Base-by-base conservation (phyloP, 306 rosid genomes). In the Glycyrrhiza uralensis region DNA sequence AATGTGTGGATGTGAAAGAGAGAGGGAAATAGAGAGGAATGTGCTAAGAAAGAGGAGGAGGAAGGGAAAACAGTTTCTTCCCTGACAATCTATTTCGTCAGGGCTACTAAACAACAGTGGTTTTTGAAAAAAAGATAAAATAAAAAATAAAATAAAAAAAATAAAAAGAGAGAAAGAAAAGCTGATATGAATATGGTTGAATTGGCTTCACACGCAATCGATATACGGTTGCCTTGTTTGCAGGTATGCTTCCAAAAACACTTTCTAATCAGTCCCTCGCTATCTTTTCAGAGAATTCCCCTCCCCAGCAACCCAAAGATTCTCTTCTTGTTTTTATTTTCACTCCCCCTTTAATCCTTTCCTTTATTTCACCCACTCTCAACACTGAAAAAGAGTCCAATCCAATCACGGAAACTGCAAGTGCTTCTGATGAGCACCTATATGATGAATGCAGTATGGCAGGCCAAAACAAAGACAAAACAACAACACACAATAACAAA, bases 201-300 rank as follows among this genome's bases (percentile, higher is more conserved):
- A 57, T 22, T 68, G 66, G 33, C 9, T 13, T 47, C 54, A 78
- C 92, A 89, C 92, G 96, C 96, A 85, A 85, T 70, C 78, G 88
- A 79, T 85, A 73, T 82, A 72, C 55, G 17, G 66, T 74, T 39
- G 7, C 44, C 51, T 17, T 55, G 66, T 45, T 54, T 64, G 67
- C 69, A 72, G 86, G 33, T 33, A 79, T 63, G 71, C 33, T 76
- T 79, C 84, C 82, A 80, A 83, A 84, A n/a, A n/a, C n/a, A 84
- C 75, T 64, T 44, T 67, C 68, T 70, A 81, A 79, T 15, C 72
- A 69, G 76, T 39, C 28, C 1, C 24, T 44, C 20, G 57, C 58
- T 18, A 61, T 61, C 67, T 79, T 83, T 79, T 75, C 85, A 79
- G 77, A 77, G 77, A 77, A 76, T 59, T 75, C 78, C 61, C 23